These are phyloP conservation scores for Pyrrhoderma lamaoense DNA, from an alignment of 1,284 basidiomycete genomes.

Conservation along the genomic window DNA sequence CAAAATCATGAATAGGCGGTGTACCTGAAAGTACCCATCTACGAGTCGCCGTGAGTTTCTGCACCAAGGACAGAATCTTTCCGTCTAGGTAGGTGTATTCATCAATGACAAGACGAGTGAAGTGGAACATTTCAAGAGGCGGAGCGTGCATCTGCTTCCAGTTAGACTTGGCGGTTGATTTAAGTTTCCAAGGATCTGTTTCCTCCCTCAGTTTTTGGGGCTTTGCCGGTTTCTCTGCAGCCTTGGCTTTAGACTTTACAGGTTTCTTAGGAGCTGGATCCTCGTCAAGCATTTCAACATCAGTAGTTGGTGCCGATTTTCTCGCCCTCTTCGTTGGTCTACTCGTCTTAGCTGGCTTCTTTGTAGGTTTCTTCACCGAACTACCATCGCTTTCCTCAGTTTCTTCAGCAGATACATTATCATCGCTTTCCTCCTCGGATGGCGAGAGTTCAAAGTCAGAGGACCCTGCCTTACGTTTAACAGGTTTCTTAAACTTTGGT, in stretches of 20 bases:
- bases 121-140: constrained; percentile 89
- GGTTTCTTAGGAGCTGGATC: constrained; percentile 34
- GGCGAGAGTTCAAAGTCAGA: constrained; percentile 20
- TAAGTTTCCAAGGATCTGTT: constrained; percentile 77
- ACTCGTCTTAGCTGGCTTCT: constrained; percentile 25
- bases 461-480: constrained; percentile 19
- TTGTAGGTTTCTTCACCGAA: constrained; percentile 23
- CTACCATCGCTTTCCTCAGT: constrained; percentile 25
- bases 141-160: constrained; percentile 78
- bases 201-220: constrained; percentile 58
- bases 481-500: constrained; percentile 19
- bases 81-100: constrained; percentile 93
- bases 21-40: constrained; percentile 97
- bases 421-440: constrained; percentile 15
- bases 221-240: constrained; percentile 43
- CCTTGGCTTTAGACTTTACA: constrained; percentile 34
- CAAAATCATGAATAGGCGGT: constrained; percentile 88
- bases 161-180: constrained; percentile 50
- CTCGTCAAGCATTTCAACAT: constrained; percentile 23
- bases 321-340: constrained; percentile 37
- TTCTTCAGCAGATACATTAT: constrained; percentile 23
- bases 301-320: constrained; percentile 15
- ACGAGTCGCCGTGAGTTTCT: constrained; percentile 68
- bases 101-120: constrained; percentile 83
- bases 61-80: constrained; percentile 72